A percentile compares a stretch with the other conserved stretches of the same genome.
These are phyloP conservation scores for Cantharellus anzutake DNA, from an alignment of 768 basidiomycete species.

Conservation along the genomic window DNA sequence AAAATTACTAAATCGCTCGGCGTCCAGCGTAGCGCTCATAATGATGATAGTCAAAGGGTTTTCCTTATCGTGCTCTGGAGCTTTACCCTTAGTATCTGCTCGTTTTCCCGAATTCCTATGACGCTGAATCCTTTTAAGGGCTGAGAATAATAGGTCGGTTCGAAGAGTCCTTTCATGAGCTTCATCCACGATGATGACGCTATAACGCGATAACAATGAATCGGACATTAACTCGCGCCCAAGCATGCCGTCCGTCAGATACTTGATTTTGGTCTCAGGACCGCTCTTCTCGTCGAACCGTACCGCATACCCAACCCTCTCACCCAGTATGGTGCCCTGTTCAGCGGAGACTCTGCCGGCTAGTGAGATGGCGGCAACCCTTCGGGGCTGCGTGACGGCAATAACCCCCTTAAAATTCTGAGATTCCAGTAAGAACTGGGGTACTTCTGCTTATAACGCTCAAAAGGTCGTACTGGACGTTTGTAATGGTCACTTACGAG, in stretches of 20 bases:
- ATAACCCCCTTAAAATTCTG: conserved; percentile 54
- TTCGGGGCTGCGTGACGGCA: conserved; percentile 85
- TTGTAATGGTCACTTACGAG: conserved; percentile 43
- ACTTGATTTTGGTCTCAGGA: conserved; percentile 72
- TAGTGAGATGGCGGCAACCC: conserved; percentile 90
- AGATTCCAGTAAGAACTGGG: conserved; percentile 83
- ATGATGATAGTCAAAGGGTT: conserved; percentile 79
- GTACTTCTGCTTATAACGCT: conserved; percentile 46
- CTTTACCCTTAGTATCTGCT: background rate
- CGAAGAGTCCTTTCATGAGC: conserved; percentile 91
- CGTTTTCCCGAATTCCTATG: conserved; percentile 31
- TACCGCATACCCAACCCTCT: conserved; percentile 80
- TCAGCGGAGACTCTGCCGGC: conserved; percentile 79
- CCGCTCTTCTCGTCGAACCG: conserved; percentile 78
- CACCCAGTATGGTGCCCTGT: conserved; percentile 51
- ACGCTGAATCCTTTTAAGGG: conserved; percentile 63
- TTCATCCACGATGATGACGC: conserved; percentile 84
- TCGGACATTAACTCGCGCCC: conserved; percentile 80
- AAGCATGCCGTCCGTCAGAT: conserved; percentile 95
- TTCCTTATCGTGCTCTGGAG: conserved; percentile 21
- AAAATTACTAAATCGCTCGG: conserved; percentile 82
- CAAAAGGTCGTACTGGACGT: background rate
- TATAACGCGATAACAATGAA: conserved; percentile 56
- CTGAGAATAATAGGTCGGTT: conserved; percentile 85
- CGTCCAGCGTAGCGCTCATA: conserved; percentile 97